A percentile compares a stretch with the other conserved stretches of the same genome.
These are phyloP conservation scores for Ambrosia artemisiifolia DNA, from an alignment of 129 eudicot species.

Conservation along the genomic window DNA sequence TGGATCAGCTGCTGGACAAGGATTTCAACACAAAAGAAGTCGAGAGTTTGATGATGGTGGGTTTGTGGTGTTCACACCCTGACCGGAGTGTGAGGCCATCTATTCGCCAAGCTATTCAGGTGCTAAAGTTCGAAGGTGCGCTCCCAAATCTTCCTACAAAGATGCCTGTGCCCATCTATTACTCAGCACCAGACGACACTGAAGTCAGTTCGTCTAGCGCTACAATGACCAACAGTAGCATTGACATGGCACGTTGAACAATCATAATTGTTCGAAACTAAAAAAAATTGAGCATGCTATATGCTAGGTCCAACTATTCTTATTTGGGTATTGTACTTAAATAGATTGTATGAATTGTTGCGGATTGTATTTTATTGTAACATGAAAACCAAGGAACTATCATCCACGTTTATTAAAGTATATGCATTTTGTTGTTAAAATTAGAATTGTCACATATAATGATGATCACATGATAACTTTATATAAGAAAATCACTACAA, in stretches of 20 bases:
- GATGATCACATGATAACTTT: too few relatives aligned
- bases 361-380: too few relatives aligned
- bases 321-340: too few relatives aligned
- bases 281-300: too few relatives aligned
- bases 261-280: neutral
- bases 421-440: too few relatives aligned
- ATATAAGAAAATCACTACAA: too few relatives aligned
- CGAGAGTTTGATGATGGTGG: conserved; percentile 43
- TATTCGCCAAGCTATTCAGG: conserved; percentile 44
- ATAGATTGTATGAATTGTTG: too few relatives aligned
- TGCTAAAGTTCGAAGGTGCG: conserved; percentile 41
- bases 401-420: too few relatives aligned
- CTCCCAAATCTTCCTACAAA: conserved; percentile 34
- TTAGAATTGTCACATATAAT: too few relatives aligned
- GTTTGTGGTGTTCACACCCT: conserved; percentile 39
- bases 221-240: neutral
- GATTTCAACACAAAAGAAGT: conserved; percentile 25
- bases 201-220: neutral
- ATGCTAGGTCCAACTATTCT: too few relatives aligned
- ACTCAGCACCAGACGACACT: neutral
- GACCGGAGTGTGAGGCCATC: conserved; percentile 42
- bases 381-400: too few relatives aligned
- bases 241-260: neutral
- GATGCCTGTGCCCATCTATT: conserved; percentile 22
- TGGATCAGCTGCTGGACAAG: conserved; percentile 20